Percentiles rank a stretch among this genome's conserved stretches.
Conservation (phyloP, 768 basidiomycete genomes). For the Pleurotus ostreatus region DNA sequence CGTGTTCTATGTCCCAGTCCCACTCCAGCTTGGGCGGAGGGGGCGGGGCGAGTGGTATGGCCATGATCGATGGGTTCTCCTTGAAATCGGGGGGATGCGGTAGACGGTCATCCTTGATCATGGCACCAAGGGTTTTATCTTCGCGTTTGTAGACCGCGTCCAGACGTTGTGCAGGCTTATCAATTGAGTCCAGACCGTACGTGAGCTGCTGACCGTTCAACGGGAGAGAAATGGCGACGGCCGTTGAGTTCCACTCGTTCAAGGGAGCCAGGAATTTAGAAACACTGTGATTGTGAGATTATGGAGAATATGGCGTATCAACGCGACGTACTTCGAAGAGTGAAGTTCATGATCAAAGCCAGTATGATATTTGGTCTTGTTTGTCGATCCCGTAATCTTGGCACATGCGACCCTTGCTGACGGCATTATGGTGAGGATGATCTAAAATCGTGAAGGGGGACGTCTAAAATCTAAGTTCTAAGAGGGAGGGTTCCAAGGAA, state of each 20-base stretch:
- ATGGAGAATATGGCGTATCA: background rate
- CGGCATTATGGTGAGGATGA: background rate
- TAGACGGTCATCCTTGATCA: background rate
- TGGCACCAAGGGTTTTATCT: slow-evolving; percentile 1
- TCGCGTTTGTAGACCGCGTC: slow-evolving; percentile 6
- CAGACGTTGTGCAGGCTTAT: slow-evolving; percentile 6
- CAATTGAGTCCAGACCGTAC: slow-evolving; percentile 5
- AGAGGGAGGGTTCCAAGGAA: background rate
- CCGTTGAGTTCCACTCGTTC: slow-evolving; percentile 7
- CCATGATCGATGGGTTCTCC: slow-evolving; percentile 5
- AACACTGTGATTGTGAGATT: slow-evolving; percentile 1
- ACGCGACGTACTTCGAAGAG: background rate
- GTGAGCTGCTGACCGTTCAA: slow-evolving; percentile 1
- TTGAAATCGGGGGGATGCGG: background rate
- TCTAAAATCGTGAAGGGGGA: background rate
- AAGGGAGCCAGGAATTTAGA: slow-evolving; percentile 10
- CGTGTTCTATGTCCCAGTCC: slow-evolving; percentile 71
- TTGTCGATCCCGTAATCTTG: slow-evolving; percentile 3
- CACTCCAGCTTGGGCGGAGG: slow-evolving; percentile 41
- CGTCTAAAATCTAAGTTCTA: slow-evolving; percentile 7
- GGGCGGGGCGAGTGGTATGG: slow-evolving; percentile 9
- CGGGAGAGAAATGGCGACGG: slow-evolving; percentile 2
- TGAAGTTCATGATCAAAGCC: background rate
- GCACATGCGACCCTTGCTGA: background rate
- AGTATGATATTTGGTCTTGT: background rate